Base-by-base conservation (phyloP, 2,329 filamentous ascomycete species). In the Aspergillus bombycis region DNA sequence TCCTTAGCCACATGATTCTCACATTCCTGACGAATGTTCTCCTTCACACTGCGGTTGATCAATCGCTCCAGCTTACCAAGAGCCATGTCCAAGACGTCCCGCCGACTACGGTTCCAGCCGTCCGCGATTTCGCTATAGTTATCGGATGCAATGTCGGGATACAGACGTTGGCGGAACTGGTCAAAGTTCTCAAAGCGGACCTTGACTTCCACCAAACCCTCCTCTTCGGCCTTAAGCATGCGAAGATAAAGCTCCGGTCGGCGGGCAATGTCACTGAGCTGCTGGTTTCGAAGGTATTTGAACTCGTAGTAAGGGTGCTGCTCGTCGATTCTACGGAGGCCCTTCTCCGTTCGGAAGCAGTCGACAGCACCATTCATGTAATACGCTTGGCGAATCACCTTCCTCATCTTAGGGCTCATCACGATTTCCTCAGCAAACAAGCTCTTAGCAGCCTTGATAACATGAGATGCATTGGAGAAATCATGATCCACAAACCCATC, bases 261-360 rank as follows among this genome's bases (percentile, higher is more conserved):
- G 58, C 89, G 88, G 3, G 93, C 91, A 63, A 98, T 86, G 68
- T 95, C 91, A 48, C 84, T 83, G 65, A 97, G 91, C 9, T 92
- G 91, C 78, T 97, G 94, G 71, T 95, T 93, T 67, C 93, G 89
- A 23, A 99, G 84, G 71, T 99, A 99, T 78, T 99, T 97, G 82
- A 99, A 92, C 78, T 98, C 95, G 75, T 98, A 98, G 78, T 96
- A 98, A 0, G 93, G 93, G 73, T 98, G 94, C 28, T 95, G 89
- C 65, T 98, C 94, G 71, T 97, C 94, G 70, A 99, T 98, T 73
- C 92, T 92, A 62, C 92, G 91, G 59, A 97, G 82, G 32, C 95
- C 95, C 79, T 98, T 99, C 64, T 98, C 94, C 0, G 95, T 99
- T 61, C 95, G 89, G 65, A 88, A 88, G 76, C 94, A 96, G 80